Evolutionary conservation across 805 yeast genomes (phyloP).

Genomic region (Tetrapisispora nanseiensis): DNA sequence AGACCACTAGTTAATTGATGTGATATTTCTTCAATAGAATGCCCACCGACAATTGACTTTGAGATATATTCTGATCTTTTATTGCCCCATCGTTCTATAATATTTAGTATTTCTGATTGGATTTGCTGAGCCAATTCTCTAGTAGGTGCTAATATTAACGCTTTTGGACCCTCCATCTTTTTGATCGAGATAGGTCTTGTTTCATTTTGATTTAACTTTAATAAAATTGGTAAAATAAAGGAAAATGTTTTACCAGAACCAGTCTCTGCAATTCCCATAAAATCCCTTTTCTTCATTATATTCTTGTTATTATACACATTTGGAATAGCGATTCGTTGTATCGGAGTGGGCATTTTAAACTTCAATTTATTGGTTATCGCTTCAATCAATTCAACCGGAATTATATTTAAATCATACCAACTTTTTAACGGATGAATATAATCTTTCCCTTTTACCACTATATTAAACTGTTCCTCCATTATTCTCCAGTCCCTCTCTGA

Average conservation of each 20-base stretch:
- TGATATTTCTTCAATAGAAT: conserved; percentile 65
- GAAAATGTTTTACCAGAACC: conserved; percentile 94
- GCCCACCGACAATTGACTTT: conserved; percentile 82
- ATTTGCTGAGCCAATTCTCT: conserved; percentile 90
- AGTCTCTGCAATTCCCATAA: conserved; percentile 88
- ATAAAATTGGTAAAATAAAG: conserved; percentile 62
- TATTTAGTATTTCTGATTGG: conserved; percentile 50
- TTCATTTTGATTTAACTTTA: conserved; percentile 42
- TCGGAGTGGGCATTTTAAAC: conserved; percentile 71
- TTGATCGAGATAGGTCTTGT: conserved; percentile 37
- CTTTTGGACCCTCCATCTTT: conserved; percentile 54
- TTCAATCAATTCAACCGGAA: conserved; percentile 36
- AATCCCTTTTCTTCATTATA: conserved; percentile 37
- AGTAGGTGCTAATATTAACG: conserved; percentile 78
- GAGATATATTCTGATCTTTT: conserved; percentile 1
- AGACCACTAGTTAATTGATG: conserved; percentile 49
- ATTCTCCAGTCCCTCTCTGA: conserved; percentile 82
- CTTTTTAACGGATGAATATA: conserved; percentile 50
- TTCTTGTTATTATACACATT: conserved; percentile 33
- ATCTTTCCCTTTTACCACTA: conserved; percentile 40
- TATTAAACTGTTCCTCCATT: conserved; percentile 65
- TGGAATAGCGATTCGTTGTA: conserved; percentile 85
- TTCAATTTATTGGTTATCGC: conserved; percentile 33
- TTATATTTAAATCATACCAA: conserved; percentile 55
- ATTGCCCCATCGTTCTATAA: conserved; percentile 31